A percentile compares a stretch with the other conserved stretches of the same genome.
These are phyloP conservation scores for Microglena sp. DNA, from an alignment of 139 green algal species.

Conservation along the genomic window DNA sequence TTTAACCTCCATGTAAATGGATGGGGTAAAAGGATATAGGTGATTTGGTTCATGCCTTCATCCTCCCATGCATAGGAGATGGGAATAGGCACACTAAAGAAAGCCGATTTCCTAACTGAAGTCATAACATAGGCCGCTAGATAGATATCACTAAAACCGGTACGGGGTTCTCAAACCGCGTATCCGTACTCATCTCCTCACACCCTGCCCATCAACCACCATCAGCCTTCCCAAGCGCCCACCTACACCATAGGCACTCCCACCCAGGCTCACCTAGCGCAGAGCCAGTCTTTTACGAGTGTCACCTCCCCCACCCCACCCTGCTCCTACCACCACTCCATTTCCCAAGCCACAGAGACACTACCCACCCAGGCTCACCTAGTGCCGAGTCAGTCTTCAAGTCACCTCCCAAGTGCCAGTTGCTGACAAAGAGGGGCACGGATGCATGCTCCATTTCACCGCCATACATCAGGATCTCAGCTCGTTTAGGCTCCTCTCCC, in stretches of 20 bases:
- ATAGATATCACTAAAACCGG: background rate
- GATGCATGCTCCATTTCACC: slow-evolving; percentile 39
- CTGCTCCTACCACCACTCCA: too few species aligned
- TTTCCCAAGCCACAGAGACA: too few species aligned
- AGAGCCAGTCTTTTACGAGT: too few species aligned
- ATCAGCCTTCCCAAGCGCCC: too few species aligned
- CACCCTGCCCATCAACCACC: background rate
- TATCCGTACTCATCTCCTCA: slow-evolving; percentile 1
- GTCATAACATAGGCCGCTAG: background rate
- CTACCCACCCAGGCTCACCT: too few species aligned
- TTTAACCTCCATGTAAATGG: too few species aligned
- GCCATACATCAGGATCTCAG: slow-evolving; percentile 50
- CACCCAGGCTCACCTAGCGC: too few species aligned
- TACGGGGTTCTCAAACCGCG: too few species aligned
- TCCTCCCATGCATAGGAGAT: background rate
- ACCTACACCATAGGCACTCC: too few species aligned
- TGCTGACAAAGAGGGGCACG: slow-evolving; percentile 40
- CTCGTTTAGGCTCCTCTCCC: slow-evolving; percentile 35
- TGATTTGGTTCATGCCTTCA: too few species aligned
- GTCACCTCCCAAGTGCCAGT: slow-evolving; percentile 40
- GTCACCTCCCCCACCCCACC: too few species aligned
- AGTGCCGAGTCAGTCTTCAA: slow-evolving; percentile 15
- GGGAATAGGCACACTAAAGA: background rate
- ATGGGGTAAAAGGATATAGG: too few species aligned
- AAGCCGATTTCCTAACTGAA: background rate